Conservation (phyloP, 2,329 filamentous ascomycete species). For the Myriosclerotinia scirpicola region DNA sequence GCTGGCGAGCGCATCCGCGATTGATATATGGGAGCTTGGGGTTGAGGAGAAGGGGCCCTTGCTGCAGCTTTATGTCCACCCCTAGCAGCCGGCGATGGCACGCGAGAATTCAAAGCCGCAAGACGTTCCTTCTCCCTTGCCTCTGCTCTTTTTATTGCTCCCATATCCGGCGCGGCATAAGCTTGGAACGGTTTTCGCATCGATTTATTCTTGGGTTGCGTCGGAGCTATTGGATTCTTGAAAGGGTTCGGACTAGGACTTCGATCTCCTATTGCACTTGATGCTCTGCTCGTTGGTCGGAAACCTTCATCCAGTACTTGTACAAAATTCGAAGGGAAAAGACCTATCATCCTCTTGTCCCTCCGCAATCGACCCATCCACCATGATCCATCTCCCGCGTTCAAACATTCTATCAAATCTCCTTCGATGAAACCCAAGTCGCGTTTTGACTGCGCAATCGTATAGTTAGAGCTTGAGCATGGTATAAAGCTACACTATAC, state of each 20-base stretch:
- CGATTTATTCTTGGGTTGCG: conserved; percentile 52
- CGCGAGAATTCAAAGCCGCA: conserved; percentile 32
- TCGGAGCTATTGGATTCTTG: conserved; percentile 36
- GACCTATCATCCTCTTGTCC: conserved; percentile 84
- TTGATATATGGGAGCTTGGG: conserved; percentile 33
- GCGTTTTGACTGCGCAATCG: conserved; percentile 66
- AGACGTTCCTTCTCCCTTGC: conserved; percentile 37
- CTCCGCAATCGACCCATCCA: conserved; percentile 92
- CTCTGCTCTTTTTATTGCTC: conserved; percentile 53
- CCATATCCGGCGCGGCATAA: conserved; percentile 64
- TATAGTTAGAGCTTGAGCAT: not conserved
- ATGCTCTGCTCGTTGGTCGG: conserved; percentile 66
- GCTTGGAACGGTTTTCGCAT: conserved; percentile 68
- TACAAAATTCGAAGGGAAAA: conserved; percentile 98
- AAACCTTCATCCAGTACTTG: conserved; percentile 83
- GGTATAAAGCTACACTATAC: not conserved
- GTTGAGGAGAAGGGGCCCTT: conserved; percentile 38
- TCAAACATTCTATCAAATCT: conserved; percentile 95
- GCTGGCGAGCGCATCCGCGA: conserved; percentile 45
- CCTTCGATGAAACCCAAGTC: conserved; percentile 97
- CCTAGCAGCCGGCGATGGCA: conserved; percentile 35
- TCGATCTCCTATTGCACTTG: conserved; percentile 49
- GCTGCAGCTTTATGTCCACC: conserved; percentile 30
- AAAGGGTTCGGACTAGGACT: conserved; percentile 40
- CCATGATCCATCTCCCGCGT: conserved; percentile 96